phyloP scores from a whole-genome alignment of 2,329 filamentous ascomycete species.

The Scytalidium lignicola region DNA sequence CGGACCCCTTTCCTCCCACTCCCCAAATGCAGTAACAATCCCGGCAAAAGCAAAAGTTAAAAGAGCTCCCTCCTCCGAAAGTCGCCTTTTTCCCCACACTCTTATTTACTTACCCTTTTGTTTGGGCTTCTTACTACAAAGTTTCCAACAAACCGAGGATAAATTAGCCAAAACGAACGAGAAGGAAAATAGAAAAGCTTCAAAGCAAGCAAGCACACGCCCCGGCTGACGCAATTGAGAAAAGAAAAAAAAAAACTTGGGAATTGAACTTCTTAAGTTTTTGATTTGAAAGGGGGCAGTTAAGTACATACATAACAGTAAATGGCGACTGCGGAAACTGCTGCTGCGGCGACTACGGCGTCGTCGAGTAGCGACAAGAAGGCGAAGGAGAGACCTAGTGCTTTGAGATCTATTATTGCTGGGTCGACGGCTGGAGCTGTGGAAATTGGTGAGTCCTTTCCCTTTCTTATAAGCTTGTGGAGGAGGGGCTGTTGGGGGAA shows the following conservation, averaged over 20 bases:
- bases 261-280: no score
- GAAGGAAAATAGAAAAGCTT: no score
- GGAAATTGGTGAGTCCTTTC: slow-evolving; percentile 68
- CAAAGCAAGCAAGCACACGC: no score
- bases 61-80: neutral
- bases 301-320: no score
- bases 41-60: neutral
- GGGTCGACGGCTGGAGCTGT: slow-evolving; percentile 91
- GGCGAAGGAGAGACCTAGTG: slow-evolving; percentile 61
- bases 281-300: no score
- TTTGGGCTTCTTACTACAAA: no score
- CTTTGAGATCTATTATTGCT: slow-evolving; percentile 83
- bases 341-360: slow-evolving; percentile 6
- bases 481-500: neutral
- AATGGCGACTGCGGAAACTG: slow-evolving; percentile 12
- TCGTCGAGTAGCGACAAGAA: slow-evolving; percentile 28
- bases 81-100: neutral
- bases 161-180: no score
- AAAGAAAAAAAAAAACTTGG: no score
- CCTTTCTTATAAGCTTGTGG: neutral
- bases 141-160: no score
- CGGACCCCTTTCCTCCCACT: no score
- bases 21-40: neutral
- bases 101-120: neutral
- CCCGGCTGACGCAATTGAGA: no score